phyloP scores from a whole-genome alignment of 306 rosid genomes.

The Prosopis cineraria region DNA sequence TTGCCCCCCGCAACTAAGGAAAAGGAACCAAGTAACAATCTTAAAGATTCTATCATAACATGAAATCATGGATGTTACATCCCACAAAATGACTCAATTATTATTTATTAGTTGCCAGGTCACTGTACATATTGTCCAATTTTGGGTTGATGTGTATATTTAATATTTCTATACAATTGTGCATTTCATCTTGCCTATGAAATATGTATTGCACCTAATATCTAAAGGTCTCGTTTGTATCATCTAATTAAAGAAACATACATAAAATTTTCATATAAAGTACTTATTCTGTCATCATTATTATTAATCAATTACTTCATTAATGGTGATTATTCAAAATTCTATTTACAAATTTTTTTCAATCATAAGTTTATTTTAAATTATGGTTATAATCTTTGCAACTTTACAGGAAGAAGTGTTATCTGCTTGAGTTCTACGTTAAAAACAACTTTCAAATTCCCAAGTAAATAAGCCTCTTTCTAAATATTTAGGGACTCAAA shows the following conservation, averaged over 20 bases:
- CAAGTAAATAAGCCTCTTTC: neutral
- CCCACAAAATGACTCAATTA: too few species aligned
- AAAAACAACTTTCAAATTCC: neutral
- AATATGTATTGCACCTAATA: neutral
- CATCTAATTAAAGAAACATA: neutral
- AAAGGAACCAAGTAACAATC: too few species aligned
- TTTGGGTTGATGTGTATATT: neutral
- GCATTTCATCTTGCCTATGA: neutral
- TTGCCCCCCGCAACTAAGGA: too few species aligned
- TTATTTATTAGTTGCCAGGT: neutral
- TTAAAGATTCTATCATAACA: too few species aligned
- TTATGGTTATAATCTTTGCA: neutral
- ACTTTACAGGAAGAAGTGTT: neutral
- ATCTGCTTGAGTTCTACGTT: neutral
- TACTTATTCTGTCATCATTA: neutral
- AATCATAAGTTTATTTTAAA: too few species aligned
- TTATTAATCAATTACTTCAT: neutral
- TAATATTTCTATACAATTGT: neutral
- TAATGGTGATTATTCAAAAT: too few species aligned
- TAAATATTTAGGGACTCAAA: neutral
- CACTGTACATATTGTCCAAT: neutral
- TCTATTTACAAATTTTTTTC: too few species aligned
- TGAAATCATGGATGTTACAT: too few species aligned
- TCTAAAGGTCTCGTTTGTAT: neutral
- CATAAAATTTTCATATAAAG: neutral